phyloP scores from a whole-genome alignment of 1,284 basidiomycete species.

The Cryptococcus maquisensis region DNA sequence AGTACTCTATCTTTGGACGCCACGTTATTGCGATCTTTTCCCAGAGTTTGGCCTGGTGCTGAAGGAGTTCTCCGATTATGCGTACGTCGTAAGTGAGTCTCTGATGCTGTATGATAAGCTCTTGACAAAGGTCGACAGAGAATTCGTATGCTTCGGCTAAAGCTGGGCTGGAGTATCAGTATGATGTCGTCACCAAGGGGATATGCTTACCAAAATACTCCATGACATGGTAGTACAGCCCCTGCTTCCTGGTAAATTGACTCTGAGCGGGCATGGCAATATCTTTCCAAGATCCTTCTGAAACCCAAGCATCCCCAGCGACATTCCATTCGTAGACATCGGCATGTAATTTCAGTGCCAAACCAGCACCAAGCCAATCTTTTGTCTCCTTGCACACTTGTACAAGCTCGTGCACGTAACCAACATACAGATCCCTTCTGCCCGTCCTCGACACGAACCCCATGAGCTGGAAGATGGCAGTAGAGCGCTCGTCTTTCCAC shows the following conservation, averaged over 20 bases:
- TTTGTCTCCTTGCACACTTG: conserved; percentile 58
- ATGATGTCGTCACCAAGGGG: background rate
- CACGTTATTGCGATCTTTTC: conserved; percentile 78
- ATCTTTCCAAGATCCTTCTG: conserved; percentile 68
- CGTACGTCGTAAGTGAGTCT: conserved; percentile 82
- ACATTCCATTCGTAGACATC: conserved; percentile 88
- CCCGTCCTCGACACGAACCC: conserved; percentile 83
- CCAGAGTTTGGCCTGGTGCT: conserved; percentile 74
- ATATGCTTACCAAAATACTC: conserved; percentile 69
- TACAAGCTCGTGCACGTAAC: conserved; percentile 90
- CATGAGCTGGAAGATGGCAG: conserved; percentile 87
- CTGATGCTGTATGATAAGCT: conserved; percentile 76
- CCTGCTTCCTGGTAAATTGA: conserved; percentile 90
- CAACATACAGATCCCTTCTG: conserved; percentile 82
- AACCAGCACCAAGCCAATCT: conserved; percentile 86
- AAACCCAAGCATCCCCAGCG: conserved; percentile 60
- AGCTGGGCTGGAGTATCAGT: conserved; percentile 51
- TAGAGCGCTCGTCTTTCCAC: conserved; percentile 88
- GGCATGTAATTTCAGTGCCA: conserved; percentile 88
- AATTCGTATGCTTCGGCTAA: conserved; percentile 96
- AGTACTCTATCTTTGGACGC: conserved; percentile 85
- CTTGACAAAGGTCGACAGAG: conserved; percentile 88
- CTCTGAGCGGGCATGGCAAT: conserved; percentile 86
- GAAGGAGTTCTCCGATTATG: conserved; percentile 76
- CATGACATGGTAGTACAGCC: conserved; percentile 74